Conservation (phyloP, 208 protist species). For the Angomonas ambiguus region DNA sequence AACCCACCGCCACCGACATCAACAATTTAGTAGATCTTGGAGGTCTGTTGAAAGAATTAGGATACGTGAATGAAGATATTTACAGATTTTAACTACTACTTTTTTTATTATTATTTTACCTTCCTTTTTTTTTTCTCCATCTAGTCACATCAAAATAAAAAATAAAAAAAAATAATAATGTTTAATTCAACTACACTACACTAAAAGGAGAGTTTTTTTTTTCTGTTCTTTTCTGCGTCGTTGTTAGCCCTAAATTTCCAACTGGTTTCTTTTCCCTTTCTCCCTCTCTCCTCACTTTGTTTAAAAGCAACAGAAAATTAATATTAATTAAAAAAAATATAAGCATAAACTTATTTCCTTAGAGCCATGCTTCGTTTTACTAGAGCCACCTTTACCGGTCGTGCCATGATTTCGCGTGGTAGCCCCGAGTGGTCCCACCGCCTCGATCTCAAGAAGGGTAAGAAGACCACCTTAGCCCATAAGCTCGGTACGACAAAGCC, state of each 20-base stretch:
- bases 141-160: not conserved
- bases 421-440: slow-evolving; percentile 90
- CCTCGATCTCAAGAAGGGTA: slow-evolving; percentile 85
- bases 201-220: not conserved
- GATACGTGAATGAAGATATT: slow-evolving; percentile 80
- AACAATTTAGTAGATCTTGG: slow-evolving; percentile 78
- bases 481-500: slow-evolving; percentile 89
- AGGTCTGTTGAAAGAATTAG: slow-evolving; percentile 74
- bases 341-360: not conserved
- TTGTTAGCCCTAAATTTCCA: not conserved
- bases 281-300: slow-evolving; percentile 7
- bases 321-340: slow-evolving; percentile 1
- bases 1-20: slow-evolving; percentile 78
- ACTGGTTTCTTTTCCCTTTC: not conserved
- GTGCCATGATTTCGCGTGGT: slow-evolving; percentile 88
- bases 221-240: not conserved
- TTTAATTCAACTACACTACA: not conserved
- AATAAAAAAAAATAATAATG: not conserved
- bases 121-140: slow-evolving; percentile 1
- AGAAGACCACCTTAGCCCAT: slow-evolving; percentile 84
- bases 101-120: not conserved
- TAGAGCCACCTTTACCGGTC: slow-evolving; percentile 50
- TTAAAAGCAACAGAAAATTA: not conserved
- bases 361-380: slow-evolving; percentile 65
- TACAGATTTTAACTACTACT: slow-evolving; percentile 70